Evolutionary conservation across 1,284 basidiomycete species (phyloP).

Genomic region (Ceratobasidium sp.): DNA sequence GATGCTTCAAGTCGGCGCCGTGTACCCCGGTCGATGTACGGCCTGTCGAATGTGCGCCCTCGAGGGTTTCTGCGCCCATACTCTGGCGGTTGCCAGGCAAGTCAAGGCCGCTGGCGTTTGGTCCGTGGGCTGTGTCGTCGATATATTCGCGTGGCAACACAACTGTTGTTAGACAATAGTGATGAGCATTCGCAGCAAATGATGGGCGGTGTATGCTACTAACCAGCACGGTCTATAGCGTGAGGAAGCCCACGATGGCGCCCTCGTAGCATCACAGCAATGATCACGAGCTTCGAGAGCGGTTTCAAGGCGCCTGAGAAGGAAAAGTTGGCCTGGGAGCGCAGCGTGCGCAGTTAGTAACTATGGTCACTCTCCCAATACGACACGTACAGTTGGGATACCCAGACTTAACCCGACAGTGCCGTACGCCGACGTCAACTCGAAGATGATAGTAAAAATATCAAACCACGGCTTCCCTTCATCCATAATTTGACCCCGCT

Average conservation of each 20-base stretch:
- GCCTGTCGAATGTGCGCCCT: constrained; percentile 23
- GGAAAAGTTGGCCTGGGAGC: constrained; percentile 75
- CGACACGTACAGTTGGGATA: constrained; percentile 58
- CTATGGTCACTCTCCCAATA: constrained; percentile 37
- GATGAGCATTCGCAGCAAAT: not conserved
- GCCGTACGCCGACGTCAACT: constrained; percentile 91
- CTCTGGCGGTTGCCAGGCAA: constrained; percentile 14
- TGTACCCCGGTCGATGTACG: constrained; percentile 1
- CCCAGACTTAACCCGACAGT: constrained; percentile 86
- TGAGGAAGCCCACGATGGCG: constrained; percentile 81
- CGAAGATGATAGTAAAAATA: constrained; percentile 84
- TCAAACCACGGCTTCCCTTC: constrained; percentile 76
- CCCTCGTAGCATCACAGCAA: constrained; percentile 91
- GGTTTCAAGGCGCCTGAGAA: constrained; percentile 83
- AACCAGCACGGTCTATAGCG: constrained; percentile 46
- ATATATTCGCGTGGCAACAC: constrained; percentile 33
- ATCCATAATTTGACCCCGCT: constrained; percentile 71
- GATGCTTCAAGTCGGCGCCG: constrained; percentile 38
- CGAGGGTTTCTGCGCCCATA: constrained; percentile 4
- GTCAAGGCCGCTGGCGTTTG: constrained; percentile 11
- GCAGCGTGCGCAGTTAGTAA: not conserved
- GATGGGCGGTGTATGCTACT: not conserved
- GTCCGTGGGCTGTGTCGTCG: not conserved
- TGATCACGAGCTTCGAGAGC: constrained; percentile 89
- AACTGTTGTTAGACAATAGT: constrained; percentile 21